Evolutionary conservation across 202 grass and related monocot genomes (phyloP), one percentile per base, ranked within the genome.

Genomic region (Panicum hallii): DNA sequence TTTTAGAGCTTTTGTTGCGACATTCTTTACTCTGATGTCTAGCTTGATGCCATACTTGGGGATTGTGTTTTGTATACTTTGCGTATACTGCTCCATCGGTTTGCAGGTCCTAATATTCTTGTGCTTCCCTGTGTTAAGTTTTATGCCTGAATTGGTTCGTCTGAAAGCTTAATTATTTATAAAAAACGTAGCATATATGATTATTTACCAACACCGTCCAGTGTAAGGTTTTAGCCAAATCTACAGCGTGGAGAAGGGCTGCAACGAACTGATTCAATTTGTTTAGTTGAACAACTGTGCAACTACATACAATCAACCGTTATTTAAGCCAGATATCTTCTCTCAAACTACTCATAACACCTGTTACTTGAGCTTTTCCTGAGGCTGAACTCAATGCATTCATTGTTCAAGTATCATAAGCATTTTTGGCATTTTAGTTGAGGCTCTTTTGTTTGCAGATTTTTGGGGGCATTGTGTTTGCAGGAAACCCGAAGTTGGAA

Each of bases 31-130:
- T 60, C 89, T 99, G 48, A 99, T 95, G 79, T 94, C 96, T 73
- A 99, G 96, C 84, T 91, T 99, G 88, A 84, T 92, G 88, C 96
- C 96, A 80, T 99, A 99, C 85, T 89, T 99, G 70, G 96, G 96
- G 88, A 94, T 90, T 47, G 86, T 99, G 76, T 99, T 99, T 75
- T 99, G 96, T 70, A 66, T 92, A 69, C 91, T 94, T 55, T 99
- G 96, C 71, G 76, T 99, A 61, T 99, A 99, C 83, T 99, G 96
- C 84, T 94, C 93, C 63, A 53, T 95, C 86, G 96, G 96, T 82
- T 90, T 95, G 84, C 96, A 99, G 93, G 96, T 99, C 70, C 46
- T 54, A 77, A 85, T 76, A 49, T 50, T 49, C 72, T 80, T 70
- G 34, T 40, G 43, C 40, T 86, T 82, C 85, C 20, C 13, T 49